A percentile compares a stretch with the other conserved stretches of the same genome.
phyloP scores from a whole-genome alignment of 768 basidiomycete genomes.

The Podaxis rugospora region DNA sequence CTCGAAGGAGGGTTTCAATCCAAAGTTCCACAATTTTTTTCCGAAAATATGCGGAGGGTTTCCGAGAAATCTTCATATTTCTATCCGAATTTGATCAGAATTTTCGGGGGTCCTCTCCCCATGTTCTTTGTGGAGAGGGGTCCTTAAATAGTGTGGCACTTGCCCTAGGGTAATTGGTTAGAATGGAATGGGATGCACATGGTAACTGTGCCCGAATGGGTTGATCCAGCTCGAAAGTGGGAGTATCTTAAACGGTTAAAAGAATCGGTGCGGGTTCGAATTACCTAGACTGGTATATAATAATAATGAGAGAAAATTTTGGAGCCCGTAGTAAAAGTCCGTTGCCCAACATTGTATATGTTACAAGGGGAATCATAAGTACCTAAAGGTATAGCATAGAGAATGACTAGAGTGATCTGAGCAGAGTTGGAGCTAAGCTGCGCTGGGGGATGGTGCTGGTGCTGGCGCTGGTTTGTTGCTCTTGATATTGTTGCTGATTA shows the following conservation, averaged over 20 bases:
- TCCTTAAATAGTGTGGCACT: neutral
- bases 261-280: conserved; percentile 6
- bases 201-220: neutral
- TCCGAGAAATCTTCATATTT: too few species aligned
- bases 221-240: neutral
- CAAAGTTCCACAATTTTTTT: too few species aligned
- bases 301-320: neutral
- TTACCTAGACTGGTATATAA: conserved; percentile 8
- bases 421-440: neutral
- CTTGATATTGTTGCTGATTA: conserved; percentile 43
- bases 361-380: neutral
- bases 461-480: conserved; percentile 12
- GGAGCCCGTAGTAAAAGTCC: neutral
- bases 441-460: neutral
- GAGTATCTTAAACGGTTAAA: conserved; percentile 6
- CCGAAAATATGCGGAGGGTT: too few species aligned
- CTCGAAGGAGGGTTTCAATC: too few species aligned
- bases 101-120: too few species aligned
- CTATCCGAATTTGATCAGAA: too few species aligned
- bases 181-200: too few species aligned
- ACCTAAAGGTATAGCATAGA: conserved; percentile 5
- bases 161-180: too few species aligned
- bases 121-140: neutral
- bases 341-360: neutral
- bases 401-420: neutral